These are phyloP conservation scores for Phyllosticta citribraziliensis DNA, from an alignment of 2,329 filamentous ascomycete genomes.

Conservation along the genomic window DNA sequence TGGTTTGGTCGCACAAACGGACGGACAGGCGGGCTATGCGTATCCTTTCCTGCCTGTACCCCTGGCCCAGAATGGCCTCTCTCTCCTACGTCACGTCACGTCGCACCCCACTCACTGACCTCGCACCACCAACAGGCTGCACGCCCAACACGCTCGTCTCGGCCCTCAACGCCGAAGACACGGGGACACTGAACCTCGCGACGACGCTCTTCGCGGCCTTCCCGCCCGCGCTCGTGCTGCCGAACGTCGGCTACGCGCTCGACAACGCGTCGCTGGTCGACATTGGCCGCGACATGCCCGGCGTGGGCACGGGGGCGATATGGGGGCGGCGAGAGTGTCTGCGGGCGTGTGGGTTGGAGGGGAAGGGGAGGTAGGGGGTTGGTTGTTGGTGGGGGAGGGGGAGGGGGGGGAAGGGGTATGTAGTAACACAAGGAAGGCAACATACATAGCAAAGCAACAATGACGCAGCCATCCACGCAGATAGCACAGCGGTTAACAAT, in stretches of 20 bases:
- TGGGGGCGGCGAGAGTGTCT: constrained; percentile 32
- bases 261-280: constrained; percentile 20
- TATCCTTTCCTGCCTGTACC: not conserved
- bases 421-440: too few relatives aligned
- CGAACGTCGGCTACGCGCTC: constrained; percentile 33
- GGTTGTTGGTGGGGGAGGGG: too few relatives aligned
- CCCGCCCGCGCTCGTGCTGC: constrained; percentile 33
- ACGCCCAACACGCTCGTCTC: constrained; percentile 40
- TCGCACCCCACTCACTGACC: too few relatives aligned
- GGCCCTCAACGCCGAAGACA: constrained; percentile 40
- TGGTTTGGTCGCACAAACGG: not conserved
- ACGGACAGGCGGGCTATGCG: not conserved
- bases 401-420: not conserved
- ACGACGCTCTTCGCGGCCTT: constrained; percentile 32
- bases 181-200: constrained; percentile 40
- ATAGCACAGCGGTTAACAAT: too few relatives aligned
- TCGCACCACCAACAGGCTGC: constrained; percentile 29
- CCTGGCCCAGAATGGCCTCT: too few relatives aligned
- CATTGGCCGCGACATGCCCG: constrained; percentile 27
- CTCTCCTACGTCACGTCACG: not conserved
- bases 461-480: too few relatives aligned
- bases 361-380: not conserved
- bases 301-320: constrained; percentile 34
- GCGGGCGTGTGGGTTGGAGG: constrained; percentile 21
- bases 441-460: too few relatives aligned